Evolutionary conservation across 306 rosid genomes (phyloP).

Genomic region (Vigna reflexopilosa): DNA sequence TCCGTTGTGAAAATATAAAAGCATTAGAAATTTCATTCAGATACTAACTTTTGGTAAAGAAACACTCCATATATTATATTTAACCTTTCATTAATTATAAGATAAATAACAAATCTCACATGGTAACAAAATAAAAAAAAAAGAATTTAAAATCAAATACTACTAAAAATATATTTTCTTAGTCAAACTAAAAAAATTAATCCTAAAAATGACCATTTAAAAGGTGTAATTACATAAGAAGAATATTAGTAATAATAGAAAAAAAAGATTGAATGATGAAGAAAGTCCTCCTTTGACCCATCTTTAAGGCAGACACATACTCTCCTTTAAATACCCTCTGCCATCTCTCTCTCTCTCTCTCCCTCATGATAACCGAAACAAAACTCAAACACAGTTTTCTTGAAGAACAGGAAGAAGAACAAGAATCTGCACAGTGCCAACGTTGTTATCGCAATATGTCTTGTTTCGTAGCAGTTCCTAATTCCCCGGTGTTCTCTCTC

Average conservation of each 20-base stretch:
- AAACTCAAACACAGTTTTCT: not conserved
- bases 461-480: constrained; percentile 68
- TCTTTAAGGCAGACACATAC: not conserved
- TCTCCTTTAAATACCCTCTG: constrained; percentile 24
- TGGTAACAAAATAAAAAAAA: too few species aligned
- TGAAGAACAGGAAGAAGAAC: not conserved
- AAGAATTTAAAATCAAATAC: not conserved
- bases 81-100: too few species aligned
- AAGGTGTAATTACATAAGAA: not conserved
- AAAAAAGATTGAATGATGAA: not conserved
- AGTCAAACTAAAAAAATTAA: not conserved
- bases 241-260: not conserved
- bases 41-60: too few species aligned
- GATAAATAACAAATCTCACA: too few species aligned
- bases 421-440: not conserved
- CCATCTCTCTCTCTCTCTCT: not conserved
- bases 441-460: constrained; percentile 48
- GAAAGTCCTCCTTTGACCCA: constrained; percentile 10
- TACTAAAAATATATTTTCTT: not conserved
- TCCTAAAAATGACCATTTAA: not conserved
- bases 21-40: too few species aligned
- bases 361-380: constrained; percentile 13
- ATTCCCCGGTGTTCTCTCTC: constrained; percentile 68
- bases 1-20: too few species aligned
- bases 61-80: too few species aligned